phyloP scores from a whole-genome alignment of 2,329 filamentous ascomycete species.

The Lecanicillium sp. region DNA sequence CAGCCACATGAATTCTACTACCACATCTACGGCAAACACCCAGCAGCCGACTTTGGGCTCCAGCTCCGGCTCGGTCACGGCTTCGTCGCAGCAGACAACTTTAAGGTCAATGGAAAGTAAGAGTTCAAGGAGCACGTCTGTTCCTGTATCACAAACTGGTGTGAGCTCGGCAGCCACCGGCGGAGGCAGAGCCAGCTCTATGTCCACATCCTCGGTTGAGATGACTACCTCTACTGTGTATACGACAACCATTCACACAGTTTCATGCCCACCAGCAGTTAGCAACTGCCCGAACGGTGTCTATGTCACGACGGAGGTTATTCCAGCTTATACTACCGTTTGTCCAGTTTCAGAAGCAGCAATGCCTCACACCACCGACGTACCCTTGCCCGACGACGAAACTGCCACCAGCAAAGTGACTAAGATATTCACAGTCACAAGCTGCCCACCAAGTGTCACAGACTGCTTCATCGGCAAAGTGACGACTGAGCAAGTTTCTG shows the following conservation, averaged over 20 bases:
- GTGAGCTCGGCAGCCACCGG: no score
- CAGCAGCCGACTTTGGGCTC: background rate
- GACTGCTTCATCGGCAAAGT: slow-evolving; percentile 23
- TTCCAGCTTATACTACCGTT: slow-evolving; percentile 5
- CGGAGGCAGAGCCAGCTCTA: background rate
- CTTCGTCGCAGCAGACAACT: no score
- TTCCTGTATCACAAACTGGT: no score
- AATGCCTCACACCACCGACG: background rate
- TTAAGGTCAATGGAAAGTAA: no score
- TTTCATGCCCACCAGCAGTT: slow-evolving; percentile 21
- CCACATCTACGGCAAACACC: background rate
- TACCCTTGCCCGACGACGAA: background rate
- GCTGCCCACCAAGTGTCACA: slow-evolving; percentile 20
- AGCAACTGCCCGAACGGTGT: slow-evolving; percentile 19
- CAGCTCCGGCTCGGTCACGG: background rate
- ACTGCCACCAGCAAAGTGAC: slow-evolving; percentile 4
- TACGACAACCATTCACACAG: slow-evolving; percentile 19
- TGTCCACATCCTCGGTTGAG: background rate
- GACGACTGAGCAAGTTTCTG: slow-evolving; percentile 15
- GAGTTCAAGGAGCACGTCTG: no score
- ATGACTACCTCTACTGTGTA: slow-evolving; percentile 21
- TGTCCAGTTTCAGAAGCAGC: background rate
- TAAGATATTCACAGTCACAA: slow-evolving; percentile 20
- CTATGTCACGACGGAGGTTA: slow-evolving; percentile 6
- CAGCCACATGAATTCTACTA: background rate